Evolutionary conservation across 345 rosid species (phyloP).

Genomic region (Sonneratia alba): DNA sequence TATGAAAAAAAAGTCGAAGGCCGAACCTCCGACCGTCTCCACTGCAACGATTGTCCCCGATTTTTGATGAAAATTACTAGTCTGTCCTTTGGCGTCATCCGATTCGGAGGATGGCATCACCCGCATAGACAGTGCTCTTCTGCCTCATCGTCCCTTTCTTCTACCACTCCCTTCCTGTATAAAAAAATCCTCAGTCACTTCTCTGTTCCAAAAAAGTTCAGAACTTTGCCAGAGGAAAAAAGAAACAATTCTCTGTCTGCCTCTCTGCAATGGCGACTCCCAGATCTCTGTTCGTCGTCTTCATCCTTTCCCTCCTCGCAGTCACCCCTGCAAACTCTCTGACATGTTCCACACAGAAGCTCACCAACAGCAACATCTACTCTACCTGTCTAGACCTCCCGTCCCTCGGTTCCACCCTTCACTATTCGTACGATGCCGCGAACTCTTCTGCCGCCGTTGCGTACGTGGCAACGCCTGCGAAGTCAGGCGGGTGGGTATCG

Average conservation of each 20-base stretch:
- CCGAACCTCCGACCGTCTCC: too few relatives aligned
- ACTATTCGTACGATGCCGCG: slow-evolving; percentile 48
- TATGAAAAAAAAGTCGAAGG: too few relatives aligned
- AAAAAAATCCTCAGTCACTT: neutral
- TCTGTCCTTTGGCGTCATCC: too few relatives aligned
- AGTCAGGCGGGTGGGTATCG: slow-evolving; percentile 54
- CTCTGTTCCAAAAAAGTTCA: neutral
- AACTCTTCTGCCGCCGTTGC: slow-evolving; percentile 59
- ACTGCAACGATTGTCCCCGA: too few relatives aligned
- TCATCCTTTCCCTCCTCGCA: slow-evolving; percentile 3
- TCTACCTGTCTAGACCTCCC: slow-evolving; percentile 63
- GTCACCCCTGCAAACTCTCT: slow-evolving; percentile 20
- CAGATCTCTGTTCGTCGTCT: slow-evolving; percentile 7
- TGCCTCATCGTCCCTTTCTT: too few relatives aligned
- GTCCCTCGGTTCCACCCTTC: slow-evolving; percentile 50
- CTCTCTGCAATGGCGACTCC: neutral
- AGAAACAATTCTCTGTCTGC: neutral
- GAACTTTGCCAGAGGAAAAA: neutral
- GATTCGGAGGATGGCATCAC: too few relatives aligned
- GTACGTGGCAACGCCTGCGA: slow-evolving; percentile 48
- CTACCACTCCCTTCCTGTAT: neutral
- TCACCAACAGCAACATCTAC: slow-evolving; percentile 33
- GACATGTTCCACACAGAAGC: slow-evolving; percentile 48
- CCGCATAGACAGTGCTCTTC: too few relatives aligned
- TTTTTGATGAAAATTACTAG: too few relatives aligned